Percentiles rank a stretch among this genome's conserved stretches.
These are phyloP conservation scores for Porosira glacialis DNA, from an alignment of 352 stramenopile species.

Conservation along the genomic window DNA sequence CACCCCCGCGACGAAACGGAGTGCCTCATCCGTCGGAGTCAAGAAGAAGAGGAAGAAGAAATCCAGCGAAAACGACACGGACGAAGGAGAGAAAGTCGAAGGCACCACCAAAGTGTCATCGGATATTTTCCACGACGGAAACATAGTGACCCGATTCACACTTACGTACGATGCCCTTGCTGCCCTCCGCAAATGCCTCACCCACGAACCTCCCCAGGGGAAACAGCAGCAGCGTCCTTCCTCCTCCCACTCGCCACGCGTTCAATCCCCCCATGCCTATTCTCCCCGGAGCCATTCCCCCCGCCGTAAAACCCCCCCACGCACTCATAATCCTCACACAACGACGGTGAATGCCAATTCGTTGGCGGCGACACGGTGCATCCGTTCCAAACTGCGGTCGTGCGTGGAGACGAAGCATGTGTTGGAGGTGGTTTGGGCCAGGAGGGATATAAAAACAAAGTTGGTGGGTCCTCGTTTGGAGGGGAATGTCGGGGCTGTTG, in stretches of 20 bases:
- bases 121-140: background rate
- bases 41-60: no score
- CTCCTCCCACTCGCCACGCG: background rate
- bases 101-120: background rate
- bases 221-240: background rate
- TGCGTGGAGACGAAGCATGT: slow-evolving; percentile 31
- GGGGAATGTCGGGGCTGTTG: background rate
- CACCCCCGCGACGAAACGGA: no score
- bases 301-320: background rate
- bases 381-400: slow-evolving; percentile 26
- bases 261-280: background rate
- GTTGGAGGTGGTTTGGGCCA: slow-evolving; percentile 49
- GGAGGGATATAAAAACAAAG: slow-evolving; percentile 49
- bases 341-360: background rate
- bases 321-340: background rate
- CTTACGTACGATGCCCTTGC: slow-evolving; percentile 49
- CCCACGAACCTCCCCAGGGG: background rate
- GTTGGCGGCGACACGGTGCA: slow-evolving; percentile 4
- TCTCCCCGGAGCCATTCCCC: background rate
- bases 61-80: no score
- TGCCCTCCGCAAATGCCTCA: slow-evolving; percentile 30
- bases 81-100: no score
- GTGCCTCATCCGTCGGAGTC: no score
- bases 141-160: slow-evolving; percentile 33
- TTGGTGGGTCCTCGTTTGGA: slow-evolving; percentile 15